Conservation (phyloP, 2,329 filamentous ascomycete genomes). For the Didymella pinodella region DNA sequence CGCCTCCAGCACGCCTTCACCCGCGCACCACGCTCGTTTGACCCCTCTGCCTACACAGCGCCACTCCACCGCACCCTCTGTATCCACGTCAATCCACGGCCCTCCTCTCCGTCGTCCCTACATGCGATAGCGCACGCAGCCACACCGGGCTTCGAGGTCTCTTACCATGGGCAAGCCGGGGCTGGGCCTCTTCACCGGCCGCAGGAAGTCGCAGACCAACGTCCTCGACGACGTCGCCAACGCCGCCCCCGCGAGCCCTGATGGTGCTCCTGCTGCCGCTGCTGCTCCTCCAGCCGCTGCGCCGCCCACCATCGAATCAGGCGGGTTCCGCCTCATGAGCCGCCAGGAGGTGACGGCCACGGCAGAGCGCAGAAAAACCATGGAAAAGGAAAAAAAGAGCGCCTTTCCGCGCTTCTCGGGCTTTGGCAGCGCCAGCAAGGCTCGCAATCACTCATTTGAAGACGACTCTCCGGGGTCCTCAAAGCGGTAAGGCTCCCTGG, state of each 20-base stretch:
- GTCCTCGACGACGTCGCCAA: conserved; percentile 40
- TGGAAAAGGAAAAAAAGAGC: conserved; percentile 44
- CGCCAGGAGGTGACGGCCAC: conserved; percentile 42
- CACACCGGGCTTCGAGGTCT: conserved; percentile 28
- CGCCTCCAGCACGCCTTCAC: neutral
- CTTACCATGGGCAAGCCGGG: conserved; percentile 42
- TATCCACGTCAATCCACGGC: neutral
- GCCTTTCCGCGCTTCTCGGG: conserved; percentile 48
- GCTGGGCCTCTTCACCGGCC: conserved; percentile 44
- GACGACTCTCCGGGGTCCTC: conserved; percentile 48
- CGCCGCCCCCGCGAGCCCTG: conserved; percentile 29
- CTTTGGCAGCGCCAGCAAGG: conserved; percentile 43
- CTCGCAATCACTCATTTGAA: conserved; percentile 47
- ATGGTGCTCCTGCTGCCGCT: conserved; percentile 25
- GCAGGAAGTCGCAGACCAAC: conserved; percentile 51
- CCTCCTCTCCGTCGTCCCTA: conserved; percentile 18
- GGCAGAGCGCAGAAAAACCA: conserved; percentile 39
- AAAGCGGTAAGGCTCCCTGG: conserved; percentile 45
- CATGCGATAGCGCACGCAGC: conserved; percentile 31
- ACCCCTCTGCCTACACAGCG: neutral
- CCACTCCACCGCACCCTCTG: neutral
- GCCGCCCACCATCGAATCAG: conserved; percentile 32
- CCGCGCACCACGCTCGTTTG: neutral
- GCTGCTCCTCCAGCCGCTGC: conserved; percentile 11
- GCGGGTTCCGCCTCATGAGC: conserved; percentile 48